Conservation (phyloP, 2,329 filamentous ascomycete genomes). For the Helotiales sp. region DNA sequence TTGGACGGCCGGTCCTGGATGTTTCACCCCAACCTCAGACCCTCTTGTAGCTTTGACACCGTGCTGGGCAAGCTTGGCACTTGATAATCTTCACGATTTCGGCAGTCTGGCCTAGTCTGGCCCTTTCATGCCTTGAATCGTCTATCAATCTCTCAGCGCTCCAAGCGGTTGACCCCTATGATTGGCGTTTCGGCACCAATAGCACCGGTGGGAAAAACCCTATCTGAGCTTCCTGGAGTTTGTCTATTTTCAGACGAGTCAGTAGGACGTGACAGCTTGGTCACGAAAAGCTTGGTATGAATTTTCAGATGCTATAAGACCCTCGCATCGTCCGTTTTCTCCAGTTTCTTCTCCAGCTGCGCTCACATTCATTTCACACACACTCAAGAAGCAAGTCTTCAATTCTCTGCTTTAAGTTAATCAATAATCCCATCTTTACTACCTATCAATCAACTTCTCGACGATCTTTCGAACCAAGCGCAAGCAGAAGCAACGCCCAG, state of each 20-base stretch:
- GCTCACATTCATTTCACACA: conserved; percentile 29
- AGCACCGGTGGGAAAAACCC: neutral
- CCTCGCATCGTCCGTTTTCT: neutral
- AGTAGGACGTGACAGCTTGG: conserved; percentile 13
- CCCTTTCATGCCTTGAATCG: conserved; percentile 7
- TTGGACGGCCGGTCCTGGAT: neutral
- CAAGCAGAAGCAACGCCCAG: neutral
- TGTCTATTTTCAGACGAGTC: conserved; percentile 7
- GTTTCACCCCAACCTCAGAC: conserved; percentile 13
- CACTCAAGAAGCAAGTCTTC: conserved; percentile 26
- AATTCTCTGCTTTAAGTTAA: conserved; percentile 7
- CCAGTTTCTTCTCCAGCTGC: conserved; percentile 24
- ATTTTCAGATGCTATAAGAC: conserved; percentile 13
- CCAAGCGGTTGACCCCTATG: neutral
- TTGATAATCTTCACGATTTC: conserved; percentile 1
- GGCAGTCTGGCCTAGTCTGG: conserved; percentile 1
- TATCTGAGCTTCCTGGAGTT: neutral
- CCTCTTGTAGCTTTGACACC: conserved; percentile 2
- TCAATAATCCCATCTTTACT: conserved; percentile 14
- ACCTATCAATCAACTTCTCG: neutral
- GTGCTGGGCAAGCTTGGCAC: conserved; percentile 13
- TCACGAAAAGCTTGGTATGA: conserved; percentile 6
- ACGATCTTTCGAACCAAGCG: conserved; percentile 1
- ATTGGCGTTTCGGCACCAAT: conserved; percentile 4
- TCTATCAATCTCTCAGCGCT: neutral